phyloP scores from a whole-genome alignment of 2,329 filamentous ascomycete genomes.

The Teratosphaeria destructans region DNA sequence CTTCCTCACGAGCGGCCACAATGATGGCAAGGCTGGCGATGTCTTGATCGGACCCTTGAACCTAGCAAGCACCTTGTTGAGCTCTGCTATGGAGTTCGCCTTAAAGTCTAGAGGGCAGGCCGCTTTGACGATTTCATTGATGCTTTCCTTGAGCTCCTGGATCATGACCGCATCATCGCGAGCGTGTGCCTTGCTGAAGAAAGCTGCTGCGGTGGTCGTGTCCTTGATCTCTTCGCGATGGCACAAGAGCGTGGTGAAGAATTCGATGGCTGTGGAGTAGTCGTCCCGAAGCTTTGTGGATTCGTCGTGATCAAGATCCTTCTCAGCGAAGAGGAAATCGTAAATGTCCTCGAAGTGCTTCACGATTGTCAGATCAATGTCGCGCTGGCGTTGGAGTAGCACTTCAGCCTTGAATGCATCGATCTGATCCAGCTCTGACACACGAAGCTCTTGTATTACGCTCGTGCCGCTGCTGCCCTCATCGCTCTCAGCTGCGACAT shows the following conservation, averaged over 20 bases:
- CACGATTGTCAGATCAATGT: neutral
- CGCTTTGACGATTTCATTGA: neutral
- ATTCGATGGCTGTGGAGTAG: neutral
- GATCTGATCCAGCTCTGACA: neutral
- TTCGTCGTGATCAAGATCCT: neutral
- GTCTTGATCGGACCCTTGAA: conserved; percentile 1
- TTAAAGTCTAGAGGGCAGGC: neutral
- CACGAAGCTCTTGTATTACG: conserved; percentile 2
- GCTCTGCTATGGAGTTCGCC: neutral
- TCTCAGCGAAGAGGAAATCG: neutral
- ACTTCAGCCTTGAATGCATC: neutral
- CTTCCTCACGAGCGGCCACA: conserved; percentile 10
- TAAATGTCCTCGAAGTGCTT: conserved; percentile 1
- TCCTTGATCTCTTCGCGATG: neutral
- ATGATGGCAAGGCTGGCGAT: conserved; percentile 1
- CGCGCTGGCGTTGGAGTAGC: neutral
- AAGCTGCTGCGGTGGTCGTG: neutral
- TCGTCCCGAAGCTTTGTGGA: neutral
- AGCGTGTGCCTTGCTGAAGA: neutral
- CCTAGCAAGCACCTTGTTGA: neutral
- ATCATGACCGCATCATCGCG: neutral
- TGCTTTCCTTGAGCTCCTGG: conserved; percentile 1
- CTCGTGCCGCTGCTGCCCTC: conserved; percentile 1
- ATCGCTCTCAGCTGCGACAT: conserved; percentile 1
- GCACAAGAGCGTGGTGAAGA: conserved; percentile 1